A percentile compares a stretch with the other conserved stretches of the same genome.
Conservation (phyloP, 2,329 filamentous ascomycete genomes). For the Fusarium euwallaceae region DNA sequence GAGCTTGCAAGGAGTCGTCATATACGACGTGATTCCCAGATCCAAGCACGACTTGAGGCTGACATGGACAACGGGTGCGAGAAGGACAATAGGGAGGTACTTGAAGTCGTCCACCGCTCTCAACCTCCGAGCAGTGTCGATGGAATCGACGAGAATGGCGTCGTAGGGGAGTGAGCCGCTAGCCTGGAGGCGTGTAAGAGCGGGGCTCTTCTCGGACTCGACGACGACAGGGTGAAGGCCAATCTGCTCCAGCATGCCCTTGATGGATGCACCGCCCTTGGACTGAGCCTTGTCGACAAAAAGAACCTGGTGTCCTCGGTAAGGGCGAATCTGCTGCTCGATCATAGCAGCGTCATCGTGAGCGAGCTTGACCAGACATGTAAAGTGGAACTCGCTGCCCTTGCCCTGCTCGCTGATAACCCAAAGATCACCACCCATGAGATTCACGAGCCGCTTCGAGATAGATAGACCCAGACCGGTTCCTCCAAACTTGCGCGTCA, state of each 20-base stretch:
- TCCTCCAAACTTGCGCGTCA: conserved; percentile 94
- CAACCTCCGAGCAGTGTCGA: conserved; percentile 87
- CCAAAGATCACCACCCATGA: conserved; percentile 98
- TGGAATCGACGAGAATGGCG: conserved; percentile 95
- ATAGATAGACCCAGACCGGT: conserved; percentile 95
- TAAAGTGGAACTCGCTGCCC: conserved; percentile 97
- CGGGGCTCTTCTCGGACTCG: conserved; percentile 78
- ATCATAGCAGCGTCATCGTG: conserved; percentile 83
- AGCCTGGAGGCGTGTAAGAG: conserved; percentile 65
- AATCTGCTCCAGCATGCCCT: conserved; percentile 81
- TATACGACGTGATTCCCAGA: conserved; percentile 97
- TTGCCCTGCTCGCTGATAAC: conserved; percentile 92
- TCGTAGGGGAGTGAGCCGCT: conserved; percentile 81
- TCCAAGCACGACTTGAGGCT: conserved; percentile 94
- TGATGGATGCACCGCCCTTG: conserved; percentile 80
- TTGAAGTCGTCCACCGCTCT: conserved; percentile 95
- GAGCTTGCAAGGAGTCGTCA: conserved; percentile 95
- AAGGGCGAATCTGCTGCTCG: conserved; percentile 87
- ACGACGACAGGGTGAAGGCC: conserved; percentile 87
- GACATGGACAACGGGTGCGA: conserved; percentile 90
- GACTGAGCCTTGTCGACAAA: conserved; percentile 95
- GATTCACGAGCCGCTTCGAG: conserved; percentile 91
- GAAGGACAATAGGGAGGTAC: conserved; percentile 93
- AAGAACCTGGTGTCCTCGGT: conserved; percentile 90
- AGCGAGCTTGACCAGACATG: conserved; percentile 88